Conservation (phyloP, 306 rosid genomes). For the Casuarina equisetifolia region DNA sequence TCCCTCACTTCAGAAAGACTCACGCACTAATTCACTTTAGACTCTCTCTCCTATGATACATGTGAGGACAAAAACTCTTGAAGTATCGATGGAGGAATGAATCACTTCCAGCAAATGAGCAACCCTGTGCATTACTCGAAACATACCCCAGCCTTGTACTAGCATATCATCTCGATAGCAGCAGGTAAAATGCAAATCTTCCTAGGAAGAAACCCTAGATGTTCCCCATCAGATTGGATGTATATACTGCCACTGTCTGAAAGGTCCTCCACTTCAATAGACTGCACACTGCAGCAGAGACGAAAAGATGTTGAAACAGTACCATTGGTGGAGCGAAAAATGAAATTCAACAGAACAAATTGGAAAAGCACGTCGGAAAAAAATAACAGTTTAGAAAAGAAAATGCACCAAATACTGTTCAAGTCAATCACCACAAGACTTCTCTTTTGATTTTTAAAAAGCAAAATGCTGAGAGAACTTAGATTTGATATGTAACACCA, state of each 20-base stretch:
- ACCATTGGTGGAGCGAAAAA: background rate
- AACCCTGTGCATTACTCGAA: background rate
- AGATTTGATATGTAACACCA: too few relatives aligned
- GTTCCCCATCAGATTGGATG: conserved; percentile 94
- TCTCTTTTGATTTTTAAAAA: too few relatives aligned
- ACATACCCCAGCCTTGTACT: conserved; percentile 26
- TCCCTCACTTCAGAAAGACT: background rate
- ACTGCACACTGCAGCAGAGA: conserved; percentile 46
- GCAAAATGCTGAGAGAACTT: too few relatives aligned
- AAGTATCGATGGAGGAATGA: background rate
- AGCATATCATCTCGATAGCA: conserved; percentile 84
- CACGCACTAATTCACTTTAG: background rate
- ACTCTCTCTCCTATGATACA: background rate
- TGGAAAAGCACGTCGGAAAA: background rate
- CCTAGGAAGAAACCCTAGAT: conserved; percentile 85
- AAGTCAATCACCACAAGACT: too few relatives aligned
- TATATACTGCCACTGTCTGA: conserved; percentile 55
- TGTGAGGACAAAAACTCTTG: background rate
- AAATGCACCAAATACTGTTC: too few relatives aligned
- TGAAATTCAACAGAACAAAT: background rate
- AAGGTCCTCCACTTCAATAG: conserved; percentile 77
- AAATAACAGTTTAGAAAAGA: too few relatives aligned
- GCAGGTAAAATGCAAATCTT: conserved; percentile 67
- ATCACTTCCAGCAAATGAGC: background rate
- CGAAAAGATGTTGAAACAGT: conserved; percentile 5